Base-by-base conservation (phyloP, 1,284 basidiomycete genomes). In the Papiliotrema flavescens region DNA sequence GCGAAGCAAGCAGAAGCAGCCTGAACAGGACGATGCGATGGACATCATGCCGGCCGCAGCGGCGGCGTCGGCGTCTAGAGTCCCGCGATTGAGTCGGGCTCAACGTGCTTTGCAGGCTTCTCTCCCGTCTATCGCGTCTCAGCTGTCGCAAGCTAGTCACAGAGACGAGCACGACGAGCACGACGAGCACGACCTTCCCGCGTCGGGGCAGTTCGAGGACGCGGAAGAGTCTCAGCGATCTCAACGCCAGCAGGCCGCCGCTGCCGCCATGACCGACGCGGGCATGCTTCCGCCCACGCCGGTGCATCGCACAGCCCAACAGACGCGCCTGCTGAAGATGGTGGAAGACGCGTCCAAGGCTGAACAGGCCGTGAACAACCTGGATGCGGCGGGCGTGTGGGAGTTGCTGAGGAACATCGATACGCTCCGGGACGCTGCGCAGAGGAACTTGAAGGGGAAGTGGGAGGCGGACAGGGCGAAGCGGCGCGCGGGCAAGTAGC, bases 321-420 rank as follows among this genome's bases (percentile, higher is more conserved):
- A 73, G 41, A 52, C 35, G 2, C 54, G 60, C 14, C 36, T 74
- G 2, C 51, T 74, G 20, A 32, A 41, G 3, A 61, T 67, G 53
- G 20, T 72, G 6, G 56, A 61, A 22, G 57, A 66, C 43, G 69
- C 69, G 4, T 53, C 55, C 1, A 36, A 36, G 23, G 44, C 59
- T 15, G 61, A 54, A 26, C 34, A 49, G 8, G 61, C 56, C 2
- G 57, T 74, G 42, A 63, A 61, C 6, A 47, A 44, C 22, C 45
- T 74, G 43, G 68, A 70, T 53, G 60, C 66, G 47, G 62, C 67
- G 9, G 69, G 62, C 23, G 56, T 67, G 2, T 55, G 62, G 46
- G 49, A 40, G 2, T 32, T 74, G 14, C 37, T 70, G 51, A 49
- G 47, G 35, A 56, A 63, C 35, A 37, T 68, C 4, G 63, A 74